Base-by-base conservation (phyloP, 2,329 filamentous ascomycete genomes). In the Scopulariopsis brevicaulis region DNA sequence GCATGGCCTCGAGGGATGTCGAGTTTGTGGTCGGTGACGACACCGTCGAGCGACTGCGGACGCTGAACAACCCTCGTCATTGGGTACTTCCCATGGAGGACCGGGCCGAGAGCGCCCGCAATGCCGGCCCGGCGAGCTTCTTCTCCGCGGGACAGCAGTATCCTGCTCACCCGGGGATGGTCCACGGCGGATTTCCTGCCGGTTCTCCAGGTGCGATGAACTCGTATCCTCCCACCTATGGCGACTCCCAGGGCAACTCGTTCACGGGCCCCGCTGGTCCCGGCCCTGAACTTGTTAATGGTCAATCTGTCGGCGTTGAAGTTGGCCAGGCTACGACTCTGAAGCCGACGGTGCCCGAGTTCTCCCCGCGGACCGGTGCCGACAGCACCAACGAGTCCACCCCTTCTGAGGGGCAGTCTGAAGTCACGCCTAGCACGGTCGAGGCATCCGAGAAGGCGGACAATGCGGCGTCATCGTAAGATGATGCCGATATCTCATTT, bases 21-120 rank as follows among this genome's bases (percentile, higher is more conserved):
- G 91, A 97, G 64, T 86, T 89, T 65, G 79, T 87, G 53, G 72
- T 84, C 37, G 87, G 88, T 48, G 82, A 88, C 32, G 90, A 96
- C 68, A 85, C 87, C 35, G 75, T 86, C 55, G 90, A 96, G 69
- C 82, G 90, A 51, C 70, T 97, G 53, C 87, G 94, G 56, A 82
- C 84, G 60, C 81, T 82, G 28, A 80, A 90, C 22, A 84, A 83
- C 28, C 96, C 91, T 90, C 79, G 87, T 63, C 83, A 85, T 63
- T 97, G 90, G 77, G 81, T 96, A 22, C 73, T 95, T 59, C 80
- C 82, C 1, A 77, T 85, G 66, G 80, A 85, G 14, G 82, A 90
- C 61, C 86, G 93, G 61, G 84, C 91, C 63, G 77, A 84, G 50
- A 79, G 82, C 22, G 89, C 89, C 46, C 89, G 87, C 67, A 88